Conservation (phyloP, 441 rosid genomes). For the Flueggea neowawraea region DNA sequence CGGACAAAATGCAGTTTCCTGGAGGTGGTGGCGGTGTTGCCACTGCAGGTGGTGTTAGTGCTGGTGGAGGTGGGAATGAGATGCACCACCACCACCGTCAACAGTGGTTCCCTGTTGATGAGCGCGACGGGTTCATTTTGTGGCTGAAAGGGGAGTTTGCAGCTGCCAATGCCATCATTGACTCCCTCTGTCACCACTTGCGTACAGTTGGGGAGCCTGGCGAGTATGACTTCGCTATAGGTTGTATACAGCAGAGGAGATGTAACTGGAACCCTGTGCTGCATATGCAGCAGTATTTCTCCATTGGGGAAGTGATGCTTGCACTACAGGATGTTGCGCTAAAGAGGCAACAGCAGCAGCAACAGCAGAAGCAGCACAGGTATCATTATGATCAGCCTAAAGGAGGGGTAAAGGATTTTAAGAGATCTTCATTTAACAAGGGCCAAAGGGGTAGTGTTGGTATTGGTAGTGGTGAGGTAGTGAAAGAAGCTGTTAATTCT, state of each 20-base stretch:
- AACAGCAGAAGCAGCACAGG: constrained; percentile 15
- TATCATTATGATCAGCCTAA: constrained; percentile 47
- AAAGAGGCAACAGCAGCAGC: constrained; percentile 49
- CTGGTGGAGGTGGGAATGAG: constrained; percentile 29
- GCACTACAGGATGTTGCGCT: constrained; percentile 62
- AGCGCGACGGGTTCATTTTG: constrained; percentile 69
- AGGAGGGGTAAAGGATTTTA: constrained; percentile 45
- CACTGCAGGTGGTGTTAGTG: constrained; percentile 13
- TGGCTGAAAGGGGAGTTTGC: constrained; percentile 93
- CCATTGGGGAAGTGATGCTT: constrained; percentile 53
- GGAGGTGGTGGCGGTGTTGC: constrained; percentile 1
- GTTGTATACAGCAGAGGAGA: constrained; percentile 68
- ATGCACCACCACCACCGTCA: constrained; percentile 35
- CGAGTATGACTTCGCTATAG: constrained; percentile 57
- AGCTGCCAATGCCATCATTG: constrained; percentile 87
- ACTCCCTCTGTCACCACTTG: constrained; percentile 67
- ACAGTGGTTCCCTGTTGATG: constrained; percentile 60
- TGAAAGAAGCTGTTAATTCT: constrained; percentile 33
- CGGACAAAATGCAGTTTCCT: constrained; percentile 66
- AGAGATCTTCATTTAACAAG: constrained; percentile 47
- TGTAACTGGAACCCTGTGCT: constrained; percentile 73
- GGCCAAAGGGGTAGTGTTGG: constrained; percentile 37
- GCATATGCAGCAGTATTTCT: constrained; percentile 78
- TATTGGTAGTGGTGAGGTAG: constrained; percentile 26
- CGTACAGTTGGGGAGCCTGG: constrained; percentile 56